Percentiles rank a stretch among this genome's conserved stretches.
phyloP scores from a whole-genome alignment of 495 filamentous ascomycete genomes.

The Penicillium subrubescens region DNA sequence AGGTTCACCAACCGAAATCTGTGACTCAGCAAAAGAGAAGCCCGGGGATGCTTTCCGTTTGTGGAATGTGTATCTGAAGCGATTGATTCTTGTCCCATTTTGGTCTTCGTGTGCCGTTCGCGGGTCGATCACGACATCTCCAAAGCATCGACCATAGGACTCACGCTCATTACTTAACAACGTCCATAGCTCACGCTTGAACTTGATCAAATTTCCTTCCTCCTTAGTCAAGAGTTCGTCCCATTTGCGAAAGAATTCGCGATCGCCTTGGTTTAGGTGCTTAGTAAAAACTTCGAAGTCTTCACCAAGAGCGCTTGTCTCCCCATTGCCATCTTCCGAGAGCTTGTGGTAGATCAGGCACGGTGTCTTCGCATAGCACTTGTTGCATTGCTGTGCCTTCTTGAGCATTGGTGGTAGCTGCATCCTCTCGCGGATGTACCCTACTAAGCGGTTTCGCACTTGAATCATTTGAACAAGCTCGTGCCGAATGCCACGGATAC shows the following conservation, averaged over 20 bases:
- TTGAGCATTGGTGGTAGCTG: constrained; percentile 84
- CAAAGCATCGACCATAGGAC: constrained; percentile 77
- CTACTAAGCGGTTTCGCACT: constrained; percentile 86
- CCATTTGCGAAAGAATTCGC: constrained; percentile 90
- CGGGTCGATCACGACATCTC: constrained; percentile 75
- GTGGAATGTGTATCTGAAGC: constrained; percentile 79
- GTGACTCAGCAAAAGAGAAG: constrained; percentile 88
- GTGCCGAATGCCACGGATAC: constrained; percentile 78
- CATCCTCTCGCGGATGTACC: constrained; percentile 76
- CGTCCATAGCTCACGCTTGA: constrained; percentile 90
- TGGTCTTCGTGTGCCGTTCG: constrained; percentile 68
- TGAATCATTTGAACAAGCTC: constrained; percentile 95
- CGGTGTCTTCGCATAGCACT: constrained; percentile 82
- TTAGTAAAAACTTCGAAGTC: constrained; percentile 75
- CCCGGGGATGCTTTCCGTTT: constrained; percentile 59
- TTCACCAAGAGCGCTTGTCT: constrained; percentile 73
- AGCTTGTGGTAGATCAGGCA: constrained; percentile 96
- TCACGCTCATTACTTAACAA: constrained; percentile 89
- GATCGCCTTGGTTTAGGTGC: constrained; percentile 71
- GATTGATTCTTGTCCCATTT: constrained; percentile 79
- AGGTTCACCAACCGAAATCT: constrained; percentile 86
- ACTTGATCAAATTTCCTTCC: constrained; percentile 81
- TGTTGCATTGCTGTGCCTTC: constrained; percentile 71
- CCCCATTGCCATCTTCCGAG: constrained; percentile 78
- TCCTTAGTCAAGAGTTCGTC: constrained; percentile 91